Conservation (phyloP, 140 eudicot species). For the Ambrosia hybrid region DNA sequence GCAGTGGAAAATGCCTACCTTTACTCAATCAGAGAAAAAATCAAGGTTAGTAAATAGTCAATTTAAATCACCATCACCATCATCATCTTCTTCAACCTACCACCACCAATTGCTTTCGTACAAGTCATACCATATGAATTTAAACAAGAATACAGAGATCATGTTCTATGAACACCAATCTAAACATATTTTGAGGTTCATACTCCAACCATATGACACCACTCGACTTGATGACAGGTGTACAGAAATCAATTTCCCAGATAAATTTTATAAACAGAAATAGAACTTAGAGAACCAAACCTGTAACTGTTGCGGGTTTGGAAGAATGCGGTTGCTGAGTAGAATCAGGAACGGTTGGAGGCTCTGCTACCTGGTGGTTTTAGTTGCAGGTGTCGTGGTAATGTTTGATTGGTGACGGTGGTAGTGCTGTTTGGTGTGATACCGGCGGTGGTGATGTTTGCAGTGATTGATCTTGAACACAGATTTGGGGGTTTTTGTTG, state of each 20-base stretch:
- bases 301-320: slow-evolving; percentile 73
- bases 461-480: too few species aligned
- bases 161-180: too few species aligned
- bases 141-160: too few species aligned
- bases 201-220: slow-evolving; percentile 12
- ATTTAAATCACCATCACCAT: background rate
- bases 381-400: too few species aligned
- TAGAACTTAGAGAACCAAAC: slow-evolving; percentile 49
- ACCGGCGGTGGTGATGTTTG: too few species aligned
- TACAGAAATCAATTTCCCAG: slow-evolving; percentile 17
- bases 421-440: too few species aligned
- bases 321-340: slow-evolving; percentile 45
- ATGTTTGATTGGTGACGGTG: too few species aligned
- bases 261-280: slow-evolving; percentile 15
- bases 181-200: background rate
- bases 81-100: too few species aligned
- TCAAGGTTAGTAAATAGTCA: slow-evolving; percentile 52
- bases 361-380: slow-evolving; percentile 24
- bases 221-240: slow-evolving; percentile 21
- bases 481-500: too few species aligned
- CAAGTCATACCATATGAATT: too few species aligned
- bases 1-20: slow-evolving; percentile 95
- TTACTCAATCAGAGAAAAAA: slow-evolving; percentile 51
- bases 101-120: too few species aligned
- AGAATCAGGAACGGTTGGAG: slow-evolving; percentile 56